Conservation (phyloP, 2,329 filamentous ascomycete species). For the Stagonosporopsis rhizophila region DNA sequence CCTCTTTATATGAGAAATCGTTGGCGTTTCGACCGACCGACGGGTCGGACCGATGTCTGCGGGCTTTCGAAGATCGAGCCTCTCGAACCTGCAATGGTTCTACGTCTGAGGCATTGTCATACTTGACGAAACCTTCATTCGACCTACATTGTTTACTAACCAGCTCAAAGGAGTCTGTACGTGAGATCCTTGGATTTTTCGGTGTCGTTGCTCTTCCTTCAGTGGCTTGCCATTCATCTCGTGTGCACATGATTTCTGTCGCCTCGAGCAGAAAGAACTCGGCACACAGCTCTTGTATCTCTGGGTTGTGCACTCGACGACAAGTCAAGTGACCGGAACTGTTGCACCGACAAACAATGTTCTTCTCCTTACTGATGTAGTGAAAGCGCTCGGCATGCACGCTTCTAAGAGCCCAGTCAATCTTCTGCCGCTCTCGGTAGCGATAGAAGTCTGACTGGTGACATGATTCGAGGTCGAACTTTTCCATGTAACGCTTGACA, state of each 20-base stretch:
- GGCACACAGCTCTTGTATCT: constrained; percentile 25
- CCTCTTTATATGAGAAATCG: neutral
- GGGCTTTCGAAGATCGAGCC: neutral
- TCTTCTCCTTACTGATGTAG: constrained; percentile 19
- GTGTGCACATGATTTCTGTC: constrained; percentile 9
- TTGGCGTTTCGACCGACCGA: neutral
- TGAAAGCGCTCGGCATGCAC: constrained; percentile 18
- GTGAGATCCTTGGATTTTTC: neutral
- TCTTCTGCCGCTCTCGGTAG: neutral
- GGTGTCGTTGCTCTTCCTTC: neutral
- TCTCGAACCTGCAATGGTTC: neutral
- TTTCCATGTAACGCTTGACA: constrained; percentile 22
- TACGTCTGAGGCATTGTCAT: neutral
- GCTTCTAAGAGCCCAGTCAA: neutral
- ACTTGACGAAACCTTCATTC: neutral
- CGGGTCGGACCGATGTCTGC: neutral
- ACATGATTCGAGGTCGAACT: constrained; percentile 10
- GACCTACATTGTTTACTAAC: neutral
- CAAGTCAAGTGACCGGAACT: neutral
- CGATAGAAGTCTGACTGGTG: neutral
- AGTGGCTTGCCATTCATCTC: constrained; percentile 20
- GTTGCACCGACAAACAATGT: constrained; percentile 26
- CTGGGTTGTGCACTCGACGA: constrained; percentile 10
- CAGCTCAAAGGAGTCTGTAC: no score
- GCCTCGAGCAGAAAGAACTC: constrained; percentile 19